phyloP scores from a whole-genome alignment of 495 filamentous ascomycete genomes.

The Aspergillus saccharolyticus region DNA sequence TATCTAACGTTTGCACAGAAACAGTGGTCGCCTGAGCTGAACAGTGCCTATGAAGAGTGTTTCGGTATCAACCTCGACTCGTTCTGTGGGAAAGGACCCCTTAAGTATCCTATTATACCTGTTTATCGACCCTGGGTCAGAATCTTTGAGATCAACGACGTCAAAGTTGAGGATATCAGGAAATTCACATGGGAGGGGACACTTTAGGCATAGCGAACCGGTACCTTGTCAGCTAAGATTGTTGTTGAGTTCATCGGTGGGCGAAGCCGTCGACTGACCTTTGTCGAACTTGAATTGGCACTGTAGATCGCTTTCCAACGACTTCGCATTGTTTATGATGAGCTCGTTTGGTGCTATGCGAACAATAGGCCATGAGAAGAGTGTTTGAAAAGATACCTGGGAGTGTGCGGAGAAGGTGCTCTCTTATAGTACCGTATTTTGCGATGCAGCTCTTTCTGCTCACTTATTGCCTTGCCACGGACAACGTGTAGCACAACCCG shows the following conservation, averaged over 20 bases:
- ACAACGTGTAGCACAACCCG: conserved; percentile 14
- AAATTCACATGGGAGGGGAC: neutral
- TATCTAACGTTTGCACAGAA: neutral
- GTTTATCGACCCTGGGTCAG: neutral
- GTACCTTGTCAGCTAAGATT: neutral
- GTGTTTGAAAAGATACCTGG: no score
- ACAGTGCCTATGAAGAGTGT: neutral
- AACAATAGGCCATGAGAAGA: conserved; percentile 21
- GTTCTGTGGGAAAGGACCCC: neutral
- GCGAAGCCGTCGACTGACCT: conserved; percentile 8
- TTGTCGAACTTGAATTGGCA: conserved; percentile 17
- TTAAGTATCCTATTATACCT: neutral
- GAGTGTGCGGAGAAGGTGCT: no score
- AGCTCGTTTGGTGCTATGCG: conserved; percentile 31
- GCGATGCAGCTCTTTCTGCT: conserved; percentile 11
- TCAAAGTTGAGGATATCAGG: neutral
- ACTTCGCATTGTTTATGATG: conserved; percentile 21
- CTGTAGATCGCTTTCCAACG: conserved; percentile 29
- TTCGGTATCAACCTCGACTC: neutral
- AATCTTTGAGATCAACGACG: neutral
- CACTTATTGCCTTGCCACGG: conserved; percentile 11
- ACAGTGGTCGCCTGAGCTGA: neutral
- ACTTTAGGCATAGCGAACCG: neutral
- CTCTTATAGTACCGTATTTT: conserved; percentile 6
- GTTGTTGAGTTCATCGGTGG: neutral